Base-by-base conservation (phyloP, 352 stramenopile species). In the Chrysophaeum taylorii region DNA sequence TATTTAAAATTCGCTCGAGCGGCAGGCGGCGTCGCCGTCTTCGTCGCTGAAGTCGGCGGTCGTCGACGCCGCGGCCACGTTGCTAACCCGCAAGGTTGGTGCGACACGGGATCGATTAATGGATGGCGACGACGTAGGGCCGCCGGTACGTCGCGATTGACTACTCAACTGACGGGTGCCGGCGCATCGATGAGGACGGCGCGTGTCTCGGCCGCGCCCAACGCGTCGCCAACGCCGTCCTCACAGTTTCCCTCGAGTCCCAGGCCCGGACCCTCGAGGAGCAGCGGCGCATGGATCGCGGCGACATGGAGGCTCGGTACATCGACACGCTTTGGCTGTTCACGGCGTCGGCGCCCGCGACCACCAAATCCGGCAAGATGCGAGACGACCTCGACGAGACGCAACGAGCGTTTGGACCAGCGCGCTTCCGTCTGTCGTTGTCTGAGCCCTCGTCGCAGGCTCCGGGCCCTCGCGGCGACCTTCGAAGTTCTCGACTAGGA, bases 311-410 rank as follows among this genome's bases (percentile, higher is more conserved):
- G 53, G 7, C 7, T 25, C 53, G 53, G 4, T 64, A 64, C 53
- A 33, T 64, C 53, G 53, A 64, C 29, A 64, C 53, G 53, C 29
- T 64, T 7, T 64, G 53, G 53, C 4, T 64, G 27, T 64, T 64
- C 27, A 64, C 53, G 15, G 53, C 53, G 53, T 64, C 53, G 15
- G 53, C 53, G 15, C 53, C 53, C 14, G 41, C n/a, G n/a, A n/a
- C n/a, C n/a, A n/a, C n/a, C n/a, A n/a, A n/a, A n/a, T n/a, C n/a
- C n/a, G n/a, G n/a, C n/a, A n/a, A n/a, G n/a, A n/a, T n/a, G n/a
- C n/a, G n/a, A n/a, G n/a, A n/a, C n/a, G n/a, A n/a, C n/a, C n/a
- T n/a, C n/a, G n/a, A n/a, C n/a, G n/a, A n/a, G n/a, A n/a, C n/a
- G n/a, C n/a, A n/a, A n/a, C n/a, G n/a, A n/a, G n/a, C n/a, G n/a